These are phyloP conservation scores for Adansonia gregorii DNA, from an alignment of 441 rosid species.

Conservation along the genomic window DNA sequence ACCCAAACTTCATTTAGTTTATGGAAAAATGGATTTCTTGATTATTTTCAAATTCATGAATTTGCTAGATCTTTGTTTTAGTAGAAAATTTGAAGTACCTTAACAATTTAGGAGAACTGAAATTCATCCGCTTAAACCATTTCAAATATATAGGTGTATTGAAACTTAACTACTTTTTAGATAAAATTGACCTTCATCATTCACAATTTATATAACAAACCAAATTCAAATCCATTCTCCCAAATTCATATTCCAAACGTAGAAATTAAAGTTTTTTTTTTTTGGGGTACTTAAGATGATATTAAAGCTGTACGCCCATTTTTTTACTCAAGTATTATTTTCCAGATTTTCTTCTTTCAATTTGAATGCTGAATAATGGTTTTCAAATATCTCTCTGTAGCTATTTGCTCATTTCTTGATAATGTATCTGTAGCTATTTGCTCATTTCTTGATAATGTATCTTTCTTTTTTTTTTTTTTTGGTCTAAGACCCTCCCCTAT, in stretches of 20 bases:
- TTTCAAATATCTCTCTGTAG: not conserved
- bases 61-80: not conserved
- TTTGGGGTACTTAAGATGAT: not conserved
- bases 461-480: not conserved
- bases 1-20: constrained; percentile 5
- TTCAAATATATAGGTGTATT: not conserved
- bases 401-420: not conserved
- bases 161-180: not conserved
- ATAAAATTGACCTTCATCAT: not conserved
- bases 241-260: not conserved
- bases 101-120: not conserved
- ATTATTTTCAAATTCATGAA: not conserved
- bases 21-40: not conserved
- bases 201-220: constrained; percentile 1
- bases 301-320: not conserved
- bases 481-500: too few relatives aligned
- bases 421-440: not conserved
- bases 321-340: not conserved
- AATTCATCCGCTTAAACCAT: not conserved
- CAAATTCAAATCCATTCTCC: not conserved
- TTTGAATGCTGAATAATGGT: not conserved
- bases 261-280: not conserved
- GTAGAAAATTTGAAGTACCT: constrained; percentile 4
- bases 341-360: not conserved
- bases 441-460: not conserved